phyloP scores from a whole-genome alignment of 805 yeast species.

The Candida broadrunensis region DNA sequence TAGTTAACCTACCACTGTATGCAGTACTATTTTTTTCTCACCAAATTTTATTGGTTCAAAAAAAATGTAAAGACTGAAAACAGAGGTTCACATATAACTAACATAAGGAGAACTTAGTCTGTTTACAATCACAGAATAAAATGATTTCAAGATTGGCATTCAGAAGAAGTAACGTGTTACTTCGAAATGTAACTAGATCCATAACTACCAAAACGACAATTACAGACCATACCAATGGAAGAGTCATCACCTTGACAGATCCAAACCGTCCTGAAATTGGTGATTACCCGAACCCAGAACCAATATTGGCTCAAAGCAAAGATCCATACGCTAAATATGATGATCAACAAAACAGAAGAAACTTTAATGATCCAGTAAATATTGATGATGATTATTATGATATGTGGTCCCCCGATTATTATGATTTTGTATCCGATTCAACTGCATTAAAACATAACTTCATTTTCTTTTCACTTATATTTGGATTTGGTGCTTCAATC shows the following conservation, averaged over 20 bases:
- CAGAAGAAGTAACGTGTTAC: not conserved
- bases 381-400: constrained; percentile 72
- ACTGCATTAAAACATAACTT: constrained; percentile 59
- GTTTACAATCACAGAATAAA: too few relatives aligned
- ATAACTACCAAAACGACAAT: constrained; percentile 14
- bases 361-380: constrained; percentile 68
- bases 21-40: constrained; percentile 12
- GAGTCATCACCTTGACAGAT: constrained; percentile 37
- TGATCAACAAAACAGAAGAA: constrained; percentile 79
- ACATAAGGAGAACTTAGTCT: too few relatives aligned
- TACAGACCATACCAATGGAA: constrained; percentile 39
- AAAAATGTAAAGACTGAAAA: not conserved
- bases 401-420: constrained; percentile 84
- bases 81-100: too few relatives aligned
- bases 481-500: constrained; percentile 43
- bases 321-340: constrained; percentile 74
- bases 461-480: constrained; percentile 41
- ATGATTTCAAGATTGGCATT: constrained; percentile 11
- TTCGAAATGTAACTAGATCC: not conserved
- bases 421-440: constrained; percentile 54
- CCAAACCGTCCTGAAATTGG: constrained; percentile 42
- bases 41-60: constrained; percentile 14
- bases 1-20: too few relatives aligned
- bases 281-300: constrained; percentile 65
- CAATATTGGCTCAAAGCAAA: constrained; percentile 58